These are phyloP conservation scores for Suhomyces bolitotheri DNA, from an alignment of 1,139 yeast genomes.

Conservation along the genomic window DNA sequence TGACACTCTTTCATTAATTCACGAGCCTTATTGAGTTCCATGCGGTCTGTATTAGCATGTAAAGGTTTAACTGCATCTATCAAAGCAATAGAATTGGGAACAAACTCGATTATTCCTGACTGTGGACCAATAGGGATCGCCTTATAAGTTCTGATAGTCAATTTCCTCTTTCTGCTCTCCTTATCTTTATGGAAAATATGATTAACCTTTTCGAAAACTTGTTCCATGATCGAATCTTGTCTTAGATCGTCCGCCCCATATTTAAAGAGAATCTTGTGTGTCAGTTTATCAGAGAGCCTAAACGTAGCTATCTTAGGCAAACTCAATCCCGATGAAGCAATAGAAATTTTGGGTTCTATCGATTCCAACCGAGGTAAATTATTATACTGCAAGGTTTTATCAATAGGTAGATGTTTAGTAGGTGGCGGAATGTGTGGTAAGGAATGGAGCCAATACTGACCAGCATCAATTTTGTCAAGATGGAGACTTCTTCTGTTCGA, in stretches of 20 bases:
- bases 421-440: conserved; percentile 71
- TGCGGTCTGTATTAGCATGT: conserved; percentile 49
- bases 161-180: conserved; percentile 54
- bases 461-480: conserved; percentile 40
- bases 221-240: conserved; percentile 97
- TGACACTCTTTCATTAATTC: conserved; percentile 62
- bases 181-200: conserved; percentile 58
- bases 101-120: conserved; percentile 90
- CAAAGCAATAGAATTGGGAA: conserved; percentile 70
- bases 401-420: conserved; percentile 50
- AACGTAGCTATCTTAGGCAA: conserved; percentile 76
- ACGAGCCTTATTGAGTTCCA: conserved; percentile 61
- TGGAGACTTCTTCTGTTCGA: conserved; percentile 35
- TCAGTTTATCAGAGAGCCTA: conserved; percentile 54
- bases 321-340: conserved; percentile 83
- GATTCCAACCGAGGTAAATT: conserved; percentile 48
- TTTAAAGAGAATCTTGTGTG: conserved; percentile 64
- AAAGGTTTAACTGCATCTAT: conserved; percentile 65
- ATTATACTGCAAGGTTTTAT: conserved; percentile 45
- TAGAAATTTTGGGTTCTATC: conserved; percentile 47
- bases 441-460: conserved; percentile 56
- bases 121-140: conserved; percentile 88
- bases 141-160: conserved; percentile 78
- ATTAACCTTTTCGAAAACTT: conserved; percentile 87
- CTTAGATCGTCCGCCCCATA: conserved; percentile 89